These are phyloP conservation scores for Endoconidiophora polonica DNA, from an alignment of 2,329 filamentous ascomycete genomes.

Conservation along the genomic window DNA sequence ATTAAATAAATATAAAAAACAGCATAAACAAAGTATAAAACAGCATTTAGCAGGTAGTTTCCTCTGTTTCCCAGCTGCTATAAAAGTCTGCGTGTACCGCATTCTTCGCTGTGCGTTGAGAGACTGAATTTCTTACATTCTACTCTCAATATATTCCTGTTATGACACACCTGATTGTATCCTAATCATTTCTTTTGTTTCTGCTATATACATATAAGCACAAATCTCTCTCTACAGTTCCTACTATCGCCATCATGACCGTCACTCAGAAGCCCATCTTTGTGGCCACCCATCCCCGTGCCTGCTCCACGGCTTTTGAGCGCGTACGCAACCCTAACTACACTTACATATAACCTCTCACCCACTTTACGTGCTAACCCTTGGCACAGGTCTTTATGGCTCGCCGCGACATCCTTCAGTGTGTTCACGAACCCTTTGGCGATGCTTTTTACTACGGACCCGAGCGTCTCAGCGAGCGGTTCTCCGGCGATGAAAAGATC, in stretches of 20 bases:
- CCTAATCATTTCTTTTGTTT: slow-evolving; percentile 2
- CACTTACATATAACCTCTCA: slow-evolving; percentile 3
- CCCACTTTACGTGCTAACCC: background rate
- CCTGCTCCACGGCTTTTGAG: slow-evolving; percentile 95
- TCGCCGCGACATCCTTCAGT: slow-evolving; percentile 61
- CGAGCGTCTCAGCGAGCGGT: slow-evolving; percentile 68
- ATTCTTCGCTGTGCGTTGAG: no score
- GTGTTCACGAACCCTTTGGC: slow-evolving; percentile 89
- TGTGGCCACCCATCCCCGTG: slow-evolving; percentile 80
- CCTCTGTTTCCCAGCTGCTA: no score
- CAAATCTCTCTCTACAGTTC: background rate
- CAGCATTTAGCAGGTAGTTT: no score
- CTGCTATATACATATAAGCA: slow-evolving; percentile 14
- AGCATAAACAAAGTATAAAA: no score
- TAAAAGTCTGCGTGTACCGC: no score
- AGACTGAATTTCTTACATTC: background rate
- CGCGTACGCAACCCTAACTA: slow-evolving; percentile 34
- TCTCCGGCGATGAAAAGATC: slow-evolving; percentile 45
- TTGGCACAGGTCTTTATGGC: slow-evolving; percentile 79
- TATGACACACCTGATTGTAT: background rate
- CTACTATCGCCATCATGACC: slow-evolving; percentile 14
- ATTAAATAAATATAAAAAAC: no score
- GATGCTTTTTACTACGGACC: slow-evolving; percentile 95
- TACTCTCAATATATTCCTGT: background rate
- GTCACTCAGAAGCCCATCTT: slow-evolving; percentile 67